Base-by-base conservation (phyloP, 441 rosid genomes). In the Populus hybrid region DNA sequence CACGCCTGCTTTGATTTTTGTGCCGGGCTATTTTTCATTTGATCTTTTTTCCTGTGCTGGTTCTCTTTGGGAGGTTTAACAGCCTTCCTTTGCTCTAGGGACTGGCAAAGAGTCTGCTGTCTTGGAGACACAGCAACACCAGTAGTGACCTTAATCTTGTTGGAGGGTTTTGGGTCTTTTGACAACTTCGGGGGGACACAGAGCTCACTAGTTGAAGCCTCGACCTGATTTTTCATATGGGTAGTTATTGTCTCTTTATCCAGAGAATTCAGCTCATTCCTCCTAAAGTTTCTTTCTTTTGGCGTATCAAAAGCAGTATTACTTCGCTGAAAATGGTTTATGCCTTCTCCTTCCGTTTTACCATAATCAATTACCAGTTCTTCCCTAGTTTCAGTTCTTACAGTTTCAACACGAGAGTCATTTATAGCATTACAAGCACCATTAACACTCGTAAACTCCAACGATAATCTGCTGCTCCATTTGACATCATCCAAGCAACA, bases 1-100 rank as follows among this genome's bases (percentile, higher is more conserved):
- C 24, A 69, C 70, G 80, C 89, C 81, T 78, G 85, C 80, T 80
- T 86, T 76, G 80, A 64, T 78, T 82, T 88, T 83, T 78, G 86
- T 3, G 38, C 72, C 38, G 33, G 11, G 64, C 68, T 26, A 9
- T 24, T 68, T 70, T 72, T 64, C 65, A 65, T 79, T 68, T 78
- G 84, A 84, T 81, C 85, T 81, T 77, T 86, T 79, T 83, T 88
- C 61, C 76, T 63, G 11, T 83, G 83, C 31, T 67, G 85, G 71
- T 85, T 86, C 79, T 80, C 89, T 79, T 76, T 87, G 73, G 79
- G 79, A 77, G 82, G 70, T 61, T 68, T 76, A 70, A 76, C 68
- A 12, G 68, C 83, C 77, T 83, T 87, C 71, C 65, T 79, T 20
- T 77, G 78, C 38, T 84, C 88, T 10, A 76, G 28, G 69, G 78